A percentile compares a stretch with the other conserved stretches of the same genome.
Conservation (phyloP, 257 asterid genomes). For the Solanum stenotomum region DNA sequence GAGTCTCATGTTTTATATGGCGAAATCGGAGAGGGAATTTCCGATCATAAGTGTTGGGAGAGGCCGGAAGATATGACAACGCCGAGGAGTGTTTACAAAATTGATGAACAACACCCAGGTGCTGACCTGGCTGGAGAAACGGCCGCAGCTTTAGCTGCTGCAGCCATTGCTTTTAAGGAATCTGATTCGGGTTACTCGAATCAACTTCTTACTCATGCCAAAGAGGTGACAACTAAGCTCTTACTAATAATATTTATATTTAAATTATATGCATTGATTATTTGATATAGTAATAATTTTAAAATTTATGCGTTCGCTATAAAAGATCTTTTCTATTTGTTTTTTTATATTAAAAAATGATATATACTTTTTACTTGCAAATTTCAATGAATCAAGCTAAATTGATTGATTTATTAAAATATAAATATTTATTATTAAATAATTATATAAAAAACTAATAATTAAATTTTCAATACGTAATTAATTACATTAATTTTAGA, state of each 20-base stretch:
- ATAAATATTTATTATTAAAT: no score
- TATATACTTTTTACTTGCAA: no score
- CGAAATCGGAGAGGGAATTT: constrained; percentile 49
- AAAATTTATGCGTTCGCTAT: not conserved
- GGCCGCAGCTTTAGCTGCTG: constrained; percentile 57
- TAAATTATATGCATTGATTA: not conserved
- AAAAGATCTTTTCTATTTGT: not conserved
- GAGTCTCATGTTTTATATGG: constrained; percentile 44
- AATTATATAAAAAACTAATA: no score
- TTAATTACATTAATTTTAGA: not conserved
- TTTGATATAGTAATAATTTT: not conserved
- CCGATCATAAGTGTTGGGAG: constrained; percentile 64
- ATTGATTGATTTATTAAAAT: no score
- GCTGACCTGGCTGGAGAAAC: constrained; percentile 67
- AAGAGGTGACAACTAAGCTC: constrained; percentile 20
- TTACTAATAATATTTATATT: not conserved
- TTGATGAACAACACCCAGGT: constrained; percentile 48
- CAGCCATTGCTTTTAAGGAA: constrained; percentile 29
- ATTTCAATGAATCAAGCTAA: no score
- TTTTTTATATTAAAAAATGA: no score
- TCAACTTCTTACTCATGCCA: constrained; percentile 36
- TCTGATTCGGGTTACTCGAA: constrained; percentile 17
- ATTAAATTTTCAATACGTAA: not conserved
- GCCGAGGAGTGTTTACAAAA: constrained; percentile 21
- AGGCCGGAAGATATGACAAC: constrained; percentile 78